These are phyloP conservation scores for Coffea canephora DNA, from an alignment of 257 asterid genomes.

Conservation along the genomic window DNA sequence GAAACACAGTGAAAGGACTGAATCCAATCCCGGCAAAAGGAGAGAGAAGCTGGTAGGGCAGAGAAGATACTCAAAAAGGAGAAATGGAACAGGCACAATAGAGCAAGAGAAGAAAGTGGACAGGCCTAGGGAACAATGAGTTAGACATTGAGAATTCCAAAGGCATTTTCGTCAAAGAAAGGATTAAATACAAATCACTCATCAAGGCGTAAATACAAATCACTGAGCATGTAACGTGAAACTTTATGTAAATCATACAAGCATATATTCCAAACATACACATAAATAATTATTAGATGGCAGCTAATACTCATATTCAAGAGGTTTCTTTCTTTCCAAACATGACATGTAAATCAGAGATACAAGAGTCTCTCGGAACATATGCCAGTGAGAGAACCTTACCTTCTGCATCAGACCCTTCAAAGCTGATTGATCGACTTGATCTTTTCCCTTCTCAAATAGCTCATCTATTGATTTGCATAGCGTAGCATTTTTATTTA, in stretches of 20 bases:
- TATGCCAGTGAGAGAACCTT: constrained; percentile 14
- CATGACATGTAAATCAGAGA: not conserved
- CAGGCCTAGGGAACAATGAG: not conserved
- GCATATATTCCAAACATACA: not conserved
- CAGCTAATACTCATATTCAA: no score
- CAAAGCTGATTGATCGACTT: constrained; percentile 52
- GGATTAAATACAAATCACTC: not conserved
- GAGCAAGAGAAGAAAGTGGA: not conserved
- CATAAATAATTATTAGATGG: no score
- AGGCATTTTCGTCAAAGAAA: not conserved
- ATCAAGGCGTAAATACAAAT: not conserved
- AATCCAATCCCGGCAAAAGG: not conserved
- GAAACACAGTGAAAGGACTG: not conserved
- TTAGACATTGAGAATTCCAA: not conserved
- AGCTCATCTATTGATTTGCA: constrained; percentile 88
- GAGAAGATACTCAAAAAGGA: not conserved
- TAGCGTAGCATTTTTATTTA: constrained; percentile 67
- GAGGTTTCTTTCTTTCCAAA: no score
- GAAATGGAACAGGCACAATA: not conserved
- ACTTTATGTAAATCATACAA: no score
- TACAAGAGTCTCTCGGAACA: not conserved
- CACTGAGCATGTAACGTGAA: no score
- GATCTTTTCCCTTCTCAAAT: constrained; percentile 64
- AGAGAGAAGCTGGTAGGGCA: not conserved
- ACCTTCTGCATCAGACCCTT: constrained; percentile 72